These are phyloP conservation scores for Russula ochroleuca DNA, from an alignment of 768 basidiomycete genomes.

Conservation along the genomic window DNA sequence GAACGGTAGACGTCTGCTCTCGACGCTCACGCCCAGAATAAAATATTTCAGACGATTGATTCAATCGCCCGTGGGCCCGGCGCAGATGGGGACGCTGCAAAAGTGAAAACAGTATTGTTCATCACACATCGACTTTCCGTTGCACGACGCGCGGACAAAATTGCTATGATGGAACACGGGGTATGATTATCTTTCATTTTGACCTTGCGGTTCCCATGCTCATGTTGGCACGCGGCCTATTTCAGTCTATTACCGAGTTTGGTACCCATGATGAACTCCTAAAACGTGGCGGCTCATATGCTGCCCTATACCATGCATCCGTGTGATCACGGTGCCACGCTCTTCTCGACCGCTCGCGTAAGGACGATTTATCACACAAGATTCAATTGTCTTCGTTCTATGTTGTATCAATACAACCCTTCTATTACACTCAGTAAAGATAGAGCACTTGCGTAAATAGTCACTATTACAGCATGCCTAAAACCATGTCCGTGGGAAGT, in stretches of 20 bases:
- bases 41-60: conserved; percentile 72
- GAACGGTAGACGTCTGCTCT: conserved; percentile 64
- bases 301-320: conserved; percentile 29
- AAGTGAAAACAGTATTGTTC: conserved; percentile 70
- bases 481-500: conserved; percentile 56
- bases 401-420: conserved; percentile 24
- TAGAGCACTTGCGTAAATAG: conserved; percentile 21
- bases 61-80: conserved; percentile 53
- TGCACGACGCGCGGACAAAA: conserved; percentile 78
- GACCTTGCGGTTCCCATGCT: conserved; percentile 11
- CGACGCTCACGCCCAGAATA: conserved; percentile 74
- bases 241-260: conserved; percentile 31
- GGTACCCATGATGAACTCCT: conserved; percentile 33
- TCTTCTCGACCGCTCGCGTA: conserved; percentile 13
- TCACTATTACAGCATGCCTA: conserved; percentile 21
- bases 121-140: conserved; percentile 81
- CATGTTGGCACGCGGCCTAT: background rate
- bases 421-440: conserved; percentile 25
- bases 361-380: conserved; percentile 14
- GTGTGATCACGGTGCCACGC: conserved; percentile 17
- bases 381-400: conserved; percentile 5
- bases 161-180: conserved; percentile 82
- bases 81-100: conserved; percentile 38
- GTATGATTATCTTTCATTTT: conserved; percentile 33
- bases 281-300: conserved; percentile 28